phyloP scores from a whole-genome alignment of 2,329 filamentous ascomycete genomes.

The Microthyrium microscopicum region DNA sequence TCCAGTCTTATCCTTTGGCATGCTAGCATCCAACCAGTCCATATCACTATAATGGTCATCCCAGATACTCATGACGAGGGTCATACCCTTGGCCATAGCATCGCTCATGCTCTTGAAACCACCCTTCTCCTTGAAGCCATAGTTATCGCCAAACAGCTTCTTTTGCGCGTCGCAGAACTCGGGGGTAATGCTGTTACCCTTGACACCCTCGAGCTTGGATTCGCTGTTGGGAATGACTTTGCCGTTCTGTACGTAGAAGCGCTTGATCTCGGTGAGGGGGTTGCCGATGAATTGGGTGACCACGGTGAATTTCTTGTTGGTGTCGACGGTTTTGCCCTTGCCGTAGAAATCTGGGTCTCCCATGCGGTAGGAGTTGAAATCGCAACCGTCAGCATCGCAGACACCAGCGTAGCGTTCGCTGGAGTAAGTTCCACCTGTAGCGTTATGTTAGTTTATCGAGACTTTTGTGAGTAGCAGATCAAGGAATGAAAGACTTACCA shows the following conservation, averaged over 20 bases:
- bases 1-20: conserved; percentile 29
- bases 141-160: conserved; percentile 35
- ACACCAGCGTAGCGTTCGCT: conserved; percentile 40
- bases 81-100: conserved; percentile 42
- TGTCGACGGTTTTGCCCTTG: conserved; percentile 29
- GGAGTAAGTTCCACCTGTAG: conserved; percentile 26
- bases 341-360: conserved; percentile 49
- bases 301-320: conserved; percentile 28
- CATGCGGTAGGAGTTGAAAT: conserved; percentile 53
- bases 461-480: background rate
- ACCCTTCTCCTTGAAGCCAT: conserved; percentile 36
- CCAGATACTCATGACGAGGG: conserved; percentile 46
- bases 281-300: conserved; percentile 33
- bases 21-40: conserved; percentile 56
- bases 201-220: conserved; percentile 28
- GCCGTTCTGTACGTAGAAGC: conserved; percentile 34
- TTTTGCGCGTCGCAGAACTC: conserved; percentile 41
- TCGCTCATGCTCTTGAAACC: conserved; percentile 38
- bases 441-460: background rate
- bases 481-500: conserved; percentile 10
- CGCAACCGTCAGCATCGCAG: conserved; percentile 54
- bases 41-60: conserved; percentile 53
- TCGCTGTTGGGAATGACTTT: conserved; percentile 30
- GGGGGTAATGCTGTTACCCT: conserved; percentile 37
- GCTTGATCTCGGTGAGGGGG: conserved; percentile 28